Evolutionary conservation across 2,329 filamentous ascomycete genomes (phyloP).

Genomic region (Aspergillus fischeri): DNA sequence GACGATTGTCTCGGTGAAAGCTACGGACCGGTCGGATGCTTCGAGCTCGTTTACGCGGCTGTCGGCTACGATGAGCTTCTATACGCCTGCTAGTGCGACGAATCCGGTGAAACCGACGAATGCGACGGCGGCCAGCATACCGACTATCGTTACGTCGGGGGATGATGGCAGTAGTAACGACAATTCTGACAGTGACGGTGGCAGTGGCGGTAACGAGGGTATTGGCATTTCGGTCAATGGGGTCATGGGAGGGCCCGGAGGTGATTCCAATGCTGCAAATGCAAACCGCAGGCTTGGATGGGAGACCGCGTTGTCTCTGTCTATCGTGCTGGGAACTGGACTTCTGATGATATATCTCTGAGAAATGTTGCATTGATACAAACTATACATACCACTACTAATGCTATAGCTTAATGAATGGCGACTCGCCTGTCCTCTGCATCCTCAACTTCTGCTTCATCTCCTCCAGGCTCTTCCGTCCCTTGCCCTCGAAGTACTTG

Average conservation of each 20-base stretch:
- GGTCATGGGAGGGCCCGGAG: background rate
- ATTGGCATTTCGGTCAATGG: background rate
- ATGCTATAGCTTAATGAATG: background rate
- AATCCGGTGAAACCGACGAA: background rate
- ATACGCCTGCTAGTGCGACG: background rate
- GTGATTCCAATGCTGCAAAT: background rate
- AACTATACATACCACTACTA: slow-evolving; percentile 41
- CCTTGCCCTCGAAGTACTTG: slow-evolving; percentile 49
- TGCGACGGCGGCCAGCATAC: background rate
- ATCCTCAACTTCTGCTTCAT: slow-evolving; percentile 40
- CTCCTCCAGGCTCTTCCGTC: slow-evolving; percentile 29
- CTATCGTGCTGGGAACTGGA: background rate
- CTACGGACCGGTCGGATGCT: background rate
- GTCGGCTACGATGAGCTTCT: background rate
- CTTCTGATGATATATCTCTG: background rate
- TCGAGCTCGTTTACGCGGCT: background rate
- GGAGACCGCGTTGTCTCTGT: background rate
- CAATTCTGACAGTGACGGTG: background rate
- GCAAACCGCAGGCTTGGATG: background rate
- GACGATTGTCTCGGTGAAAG: background rate
- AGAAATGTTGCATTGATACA: slow-evolving; percentile 29
- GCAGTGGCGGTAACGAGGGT: background rate
- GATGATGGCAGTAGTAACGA: background rate
- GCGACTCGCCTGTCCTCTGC: slow-evolving; percentile 14
- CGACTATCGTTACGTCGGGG: background rate